These are phyloP conservation scores for Microascus cirrosus DNA, from an alignment of 2,329 filamentous ascomycete genomes.

Conservation along the genomic window DNA sequence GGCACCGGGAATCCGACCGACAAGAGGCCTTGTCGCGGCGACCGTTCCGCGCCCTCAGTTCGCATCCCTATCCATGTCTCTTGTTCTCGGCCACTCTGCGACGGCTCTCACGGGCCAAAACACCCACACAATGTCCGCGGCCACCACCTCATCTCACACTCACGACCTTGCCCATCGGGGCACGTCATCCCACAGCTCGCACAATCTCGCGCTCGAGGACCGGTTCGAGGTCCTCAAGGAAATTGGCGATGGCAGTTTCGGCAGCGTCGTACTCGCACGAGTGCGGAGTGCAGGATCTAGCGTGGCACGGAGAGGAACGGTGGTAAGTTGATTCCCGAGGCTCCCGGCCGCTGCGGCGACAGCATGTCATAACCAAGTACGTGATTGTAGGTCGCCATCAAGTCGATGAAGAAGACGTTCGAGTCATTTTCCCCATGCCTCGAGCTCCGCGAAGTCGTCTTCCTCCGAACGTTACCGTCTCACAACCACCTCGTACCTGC, in stretches of 20 bases:
- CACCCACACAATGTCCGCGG: conserved; percentile 6
- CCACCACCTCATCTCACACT: conserved; percentile 59
- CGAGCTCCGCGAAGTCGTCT: conserved; percentile 93
- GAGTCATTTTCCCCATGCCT: conserved; percentile 84
- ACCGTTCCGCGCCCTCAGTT: background rate
- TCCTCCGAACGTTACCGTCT: conserved; percentile 75
- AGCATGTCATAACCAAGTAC: background rate
- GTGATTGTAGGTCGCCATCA: conserved; percentile 76
- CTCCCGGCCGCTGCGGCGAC: background rate
- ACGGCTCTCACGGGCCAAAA: background rate
- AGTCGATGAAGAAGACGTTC: conserved; percentile 99
- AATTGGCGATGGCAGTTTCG: conserved; percentile 97
- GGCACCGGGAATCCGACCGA: background rate
- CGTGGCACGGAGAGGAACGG: conserved; percentile 78
- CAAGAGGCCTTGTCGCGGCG: background rate
- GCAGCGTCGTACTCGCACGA: conserved; percentile 84
- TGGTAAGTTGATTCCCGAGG: conserved; percentile 50
- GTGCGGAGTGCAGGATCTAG: conserved; percentile 83
- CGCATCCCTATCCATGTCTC: background rate
- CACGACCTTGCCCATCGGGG: conserved; percentile 63
- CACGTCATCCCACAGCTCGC: conserved; percentile 41
- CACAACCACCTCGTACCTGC: conserved; percentile 94
- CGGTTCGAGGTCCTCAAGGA: conserved; percentile 96
- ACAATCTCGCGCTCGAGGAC: conserved; percentile 64
- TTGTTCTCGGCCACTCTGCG: background rate